Base-by-base conservation (phyloP, 2,329 filamentous ascomycete species). In the Colletotrichum lindemuthianum region DNA sequence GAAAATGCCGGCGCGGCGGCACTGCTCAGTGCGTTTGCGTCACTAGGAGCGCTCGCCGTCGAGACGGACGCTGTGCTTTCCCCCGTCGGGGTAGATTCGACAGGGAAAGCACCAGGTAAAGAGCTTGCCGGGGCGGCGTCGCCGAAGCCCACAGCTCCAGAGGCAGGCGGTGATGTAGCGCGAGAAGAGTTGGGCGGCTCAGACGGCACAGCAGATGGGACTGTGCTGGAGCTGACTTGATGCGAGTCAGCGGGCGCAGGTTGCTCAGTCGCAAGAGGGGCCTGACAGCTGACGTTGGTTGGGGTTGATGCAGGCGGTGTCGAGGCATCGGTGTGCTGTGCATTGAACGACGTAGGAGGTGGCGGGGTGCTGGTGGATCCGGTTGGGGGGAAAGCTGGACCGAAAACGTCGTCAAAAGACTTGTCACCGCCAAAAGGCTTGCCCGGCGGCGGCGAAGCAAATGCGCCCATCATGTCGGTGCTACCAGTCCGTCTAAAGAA, bases 391-490 rank as follows among this genome's bases (percentile, higher is more conserved):
- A 88, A 88, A 1, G 90, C 83, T 50, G 90, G 88, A 2, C 93
- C 93, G 76, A 97, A 97, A 48, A 97, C 88, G 72, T 91, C 93
- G 73, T 97, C 92, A 75, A 97, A 96, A 4, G 89, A 88, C 76
- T 86, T 89, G 68, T 92, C 89, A 52, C 83, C 81, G 60, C 82
- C 81, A 57, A 78, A 79, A 51, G 80, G 78, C 70, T 80, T 79
- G 44, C 78, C 72, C 44, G 57, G 57, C 10, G 83, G 77, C 11
- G 83, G 80, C 10, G 83, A 79, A 36, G 79, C 74, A 66, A 87
- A 88, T 12, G 83, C 79, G 44, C 82, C 81, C 78, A 86, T 83
- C 63, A 88, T 83, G 68, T 88, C 84, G 43, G 86, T 83, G 76
- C 88, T 89, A 61, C 82, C 84, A 50, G 87, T 86, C 49, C 88